Evolutionary conservation across 305 asterid species (phyloP).

Genomic region (Fraxinus sp.): DNA sequence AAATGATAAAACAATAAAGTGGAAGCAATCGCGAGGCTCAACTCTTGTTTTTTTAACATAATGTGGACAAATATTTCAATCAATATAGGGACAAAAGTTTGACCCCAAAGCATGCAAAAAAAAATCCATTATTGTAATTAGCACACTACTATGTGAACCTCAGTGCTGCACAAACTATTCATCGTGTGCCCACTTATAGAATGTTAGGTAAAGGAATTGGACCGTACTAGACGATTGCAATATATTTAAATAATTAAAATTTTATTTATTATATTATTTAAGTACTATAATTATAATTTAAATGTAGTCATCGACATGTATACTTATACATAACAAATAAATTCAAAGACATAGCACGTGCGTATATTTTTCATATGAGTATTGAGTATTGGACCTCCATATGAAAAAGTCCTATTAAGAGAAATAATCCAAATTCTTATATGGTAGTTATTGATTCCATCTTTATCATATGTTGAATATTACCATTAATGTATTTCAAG

Average conservation of each 20-base stretch:
- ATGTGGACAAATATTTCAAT: constrained; percentile 3
- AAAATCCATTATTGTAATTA: neutral
- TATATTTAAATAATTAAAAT: too few species aligned
- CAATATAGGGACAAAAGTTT: neutral
- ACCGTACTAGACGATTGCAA: neutral
- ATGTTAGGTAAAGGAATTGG: neutral
- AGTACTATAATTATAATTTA: neutral
- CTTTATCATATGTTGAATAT: neutral
- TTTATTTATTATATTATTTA: too few species aligned
- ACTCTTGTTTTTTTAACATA: constrained; percentile 28
- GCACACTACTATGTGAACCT: neutral
- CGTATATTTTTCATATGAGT: neutral
- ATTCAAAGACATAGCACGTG: neutral
- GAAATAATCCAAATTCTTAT: too few species aligned
- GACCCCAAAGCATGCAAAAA: neutral
- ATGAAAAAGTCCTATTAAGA: neutral
- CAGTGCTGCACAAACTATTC: neutral
- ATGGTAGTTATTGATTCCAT: too few species aligned
- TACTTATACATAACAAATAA: neutral
- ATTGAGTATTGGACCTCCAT: neutral
- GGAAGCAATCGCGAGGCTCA: constrained; percentile 35
- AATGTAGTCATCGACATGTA: neutral
- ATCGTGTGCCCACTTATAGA: neutral
- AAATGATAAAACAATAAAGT: constrained; percentile 34
- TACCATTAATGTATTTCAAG: neutral